Base-by-base conservation (phyloP, 2,329 filamentous ascomycete species). In the Fusarium aywerte region DNA sequence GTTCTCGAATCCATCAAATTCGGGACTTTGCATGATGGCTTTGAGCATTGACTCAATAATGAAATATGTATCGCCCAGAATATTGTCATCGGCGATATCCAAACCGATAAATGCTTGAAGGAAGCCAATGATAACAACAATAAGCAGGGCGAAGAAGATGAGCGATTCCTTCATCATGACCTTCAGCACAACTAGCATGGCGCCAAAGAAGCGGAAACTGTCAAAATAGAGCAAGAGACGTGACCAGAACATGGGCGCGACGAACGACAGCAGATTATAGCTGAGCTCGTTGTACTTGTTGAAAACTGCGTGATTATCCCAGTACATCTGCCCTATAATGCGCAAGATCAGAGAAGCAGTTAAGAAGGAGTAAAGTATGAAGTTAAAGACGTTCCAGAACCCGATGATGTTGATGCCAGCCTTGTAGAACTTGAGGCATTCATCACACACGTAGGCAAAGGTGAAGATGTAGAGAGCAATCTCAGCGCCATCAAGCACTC, bases 321-420 rank as follows among this genome's bases (percentile, higher is more conserved):
- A 76, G 65, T 95, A 87, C 10, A 84, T 85, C 11, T 97, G 82
- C 4, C 93, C 95, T 45, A 96, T 84, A 70, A 97, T 86, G 32
- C 96, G 90, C 35, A 94, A 81, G 39, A 92, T 81, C 66, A 99
- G 90, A 4, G 92, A 97, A 5, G 92, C 86, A 0, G 89, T 87
- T 32, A 99, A 83, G 2, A 98, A 83, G 0, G 86, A 79, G 78
- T 99, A 99, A 1, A 99, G 84, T 0, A 90, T 84, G 25, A 87
- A 86, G 78, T 99, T 99, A 83, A 99, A 97, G 23, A 92, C 92
- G 74, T 97, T 97, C 96, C 96, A 98, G 78, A 99, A 99, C 20
- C 92, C 90, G 55, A 99, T 84, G 74, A 98, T 98, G 73, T 91
- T 91, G 64, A 91, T 87, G 11, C 96, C 96, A 15, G 97, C 92